Evolutionary conservation across 306 rosid genomes (phyloP), one percentile per base, ranked within the genome.

Genomic region (Albizia julibrissin): DNA sequence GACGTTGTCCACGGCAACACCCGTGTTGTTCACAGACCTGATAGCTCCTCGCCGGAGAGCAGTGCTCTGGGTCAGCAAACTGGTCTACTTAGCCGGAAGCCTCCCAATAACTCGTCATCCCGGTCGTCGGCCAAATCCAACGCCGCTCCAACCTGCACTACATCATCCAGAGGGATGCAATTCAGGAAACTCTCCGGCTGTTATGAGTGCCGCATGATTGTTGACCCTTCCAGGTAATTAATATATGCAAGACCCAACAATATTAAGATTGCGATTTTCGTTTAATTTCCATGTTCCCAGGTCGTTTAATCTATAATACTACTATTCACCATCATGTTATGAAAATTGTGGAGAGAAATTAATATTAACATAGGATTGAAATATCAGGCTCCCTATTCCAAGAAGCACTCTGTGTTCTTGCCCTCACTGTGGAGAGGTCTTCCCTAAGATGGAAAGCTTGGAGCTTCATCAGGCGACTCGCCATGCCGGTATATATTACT

Each of bases 401-500:
- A 89, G 97, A 88, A 89, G 89, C 88, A 90, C 88, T 6, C 69
- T 96, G 4, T 88, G 97, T 82, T 83, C 91, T 66, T 96, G 99
- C 81, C 83, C 98, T 79, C 91, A 89, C n/a, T 96, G 99, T 69
- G 99, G 99, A 68, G 98, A 96, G 82, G 86, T 91, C 15, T 96
- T 96, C 86, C 91, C 97, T 2, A 93, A 96, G 84, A 78, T 88
- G 66, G 99, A 96, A 83, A 92, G 89, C 80, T 84, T 93, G 86
- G 97, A 96, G 83, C 94, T 91, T 88, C 99, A 96, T 85, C 98
- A 93, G 81, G 92, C 93, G 74, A 85, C 90, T 87, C 98, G 94
- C 42, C 99, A 96, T 84, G 98, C 99, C 11, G 99, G 99, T 96
- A 95, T 26, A 93, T 26, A 95, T 26, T 37, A 18, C 50, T 24